phyloP scores from a whole-genome alignment of 306 rosid genomes.

The Senna tora region DNA sequence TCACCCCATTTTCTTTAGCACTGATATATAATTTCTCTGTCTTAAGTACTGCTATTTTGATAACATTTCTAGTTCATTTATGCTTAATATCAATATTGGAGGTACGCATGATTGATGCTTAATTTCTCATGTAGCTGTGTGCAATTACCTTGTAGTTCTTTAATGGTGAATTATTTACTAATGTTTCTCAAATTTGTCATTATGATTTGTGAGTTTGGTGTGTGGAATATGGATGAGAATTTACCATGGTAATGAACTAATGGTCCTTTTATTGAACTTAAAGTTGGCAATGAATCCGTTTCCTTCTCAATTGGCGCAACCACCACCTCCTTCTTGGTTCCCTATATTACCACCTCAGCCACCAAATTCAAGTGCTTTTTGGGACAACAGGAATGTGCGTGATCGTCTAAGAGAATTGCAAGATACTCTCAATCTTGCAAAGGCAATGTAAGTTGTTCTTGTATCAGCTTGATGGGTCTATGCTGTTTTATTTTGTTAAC shows the following conservation, averaged over 20 bases:
- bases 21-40: slow-evolving; percentile 2
- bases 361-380: slow-evolving; percentile 63
- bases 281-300: slow-evolving; percentile 49
- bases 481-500: slow-evolving; percentile 24
- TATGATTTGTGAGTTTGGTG: slow-evolving; percentile 2
- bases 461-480: neutral
- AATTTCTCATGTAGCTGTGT: neutral
- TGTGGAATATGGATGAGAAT: neutral
- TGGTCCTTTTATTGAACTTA: neutral
- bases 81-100: neutral
- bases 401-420: slow-evolving; percentile 62
- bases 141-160: neutral
- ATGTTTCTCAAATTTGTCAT: neutral
- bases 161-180: neutral
- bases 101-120: neutral
- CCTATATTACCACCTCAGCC: slow-evolving; percentile 54
- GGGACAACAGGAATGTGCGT: slow-evolving; percentile 61
- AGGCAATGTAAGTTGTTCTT: slow-evolving; percentile 56
- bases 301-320: slow-evolving; percentile 48
- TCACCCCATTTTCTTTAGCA: slow-evolving; percentile 1
- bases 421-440: slow-evolving; percentile 65
- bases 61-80: neutral
- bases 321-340: slow-evolving; percentile 39
- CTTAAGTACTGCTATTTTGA: neutral
- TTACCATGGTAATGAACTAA: neutral